Conservation (phyloP, 768 basidiomycete genomes). For the Cystofilobasidium macerans region DNA sequence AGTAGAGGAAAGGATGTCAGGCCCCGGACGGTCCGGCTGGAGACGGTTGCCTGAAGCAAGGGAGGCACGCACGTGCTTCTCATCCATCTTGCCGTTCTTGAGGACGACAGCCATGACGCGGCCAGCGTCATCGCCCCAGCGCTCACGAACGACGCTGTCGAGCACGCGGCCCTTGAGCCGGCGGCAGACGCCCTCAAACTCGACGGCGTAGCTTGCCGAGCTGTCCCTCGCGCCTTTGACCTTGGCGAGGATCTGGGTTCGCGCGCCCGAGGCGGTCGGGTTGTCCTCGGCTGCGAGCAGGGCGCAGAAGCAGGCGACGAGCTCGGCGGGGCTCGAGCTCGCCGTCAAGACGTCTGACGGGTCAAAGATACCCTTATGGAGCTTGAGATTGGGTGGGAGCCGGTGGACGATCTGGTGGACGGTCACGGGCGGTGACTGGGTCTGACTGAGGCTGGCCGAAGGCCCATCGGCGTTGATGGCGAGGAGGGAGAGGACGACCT, state of each 20-base stretch:
- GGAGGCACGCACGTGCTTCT: conserved; percentile 63
- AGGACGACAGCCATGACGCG: conserved; percentile 67
- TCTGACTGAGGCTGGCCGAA: not conserved
- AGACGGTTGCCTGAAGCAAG: no score
- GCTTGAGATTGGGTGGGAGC: conserved; percentile 27
- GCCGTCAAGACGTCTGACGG: conserved; percentile 48
- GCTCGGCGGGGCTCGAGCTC: conserved; percentile 42
- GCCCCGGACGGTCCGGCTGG: no score
- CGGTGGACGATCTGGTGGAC: conserved; percentile 29
- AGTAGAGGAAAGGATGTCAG: no score
- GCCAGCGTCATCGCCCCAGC: conserved; percentile 71
- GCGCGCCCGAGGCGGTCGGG: conserved; percentile 58
- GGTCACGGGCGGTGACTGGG: conserved; percentile 27
- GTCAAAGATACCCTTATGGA: conserved; percentile 42
- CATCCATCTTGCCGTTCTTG: conserved; percentile 81
- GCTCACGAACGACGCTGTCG: conserved; percentile 68
- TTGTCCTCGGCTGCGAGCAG: conserved; percentile 73
- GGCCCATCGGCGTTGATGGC: not conserved
- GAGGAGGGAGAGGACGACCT: conserved; percentile 59
- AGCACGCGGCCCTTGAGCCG: conserved; percentile 59
- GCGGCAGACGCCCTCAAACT: conserved; percentile 61
- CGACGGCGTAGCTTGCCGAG: conserved; percentile 55
- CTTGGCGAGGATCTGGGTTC: conserved; percentile 60
- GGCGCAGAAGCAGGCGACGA: conserved; percentile 69
- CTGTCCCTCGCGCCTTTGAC: conserved; percentile 42